phyloP scores from a whole-genome alignment of 345 rosid genomes.

The Sisymbrium altissimum region DNA sequence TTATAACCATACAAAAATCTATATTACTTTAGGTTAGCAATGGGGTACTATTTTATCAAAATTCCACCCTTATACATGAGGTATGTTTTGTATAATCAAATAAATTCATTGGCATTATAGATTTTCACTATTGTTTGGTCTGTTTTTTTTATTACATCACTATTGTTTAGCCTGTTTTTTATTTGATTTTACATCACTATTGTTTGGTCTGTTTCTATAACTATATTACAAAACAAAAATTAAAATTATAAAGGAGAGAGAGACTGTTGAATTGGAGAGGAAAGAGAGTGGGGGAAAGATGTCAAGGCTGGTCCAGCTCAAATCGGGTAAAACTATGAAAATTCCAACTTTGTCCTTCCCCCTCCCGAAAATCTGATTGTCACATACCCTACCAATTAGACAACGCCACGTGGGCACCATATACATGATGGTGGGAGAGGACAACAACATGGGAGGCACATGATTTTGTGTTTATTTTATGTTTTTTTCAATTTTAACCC shows the following conservation, averaged over 20 bases:
- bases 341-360: slow-evolving; percentile 22
- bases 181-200: not conserved
- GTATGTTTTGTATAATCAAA: too few species aligned
- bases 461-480: slow-evolving; percentile 34
- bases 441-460: slow-evolving; percentile 35
- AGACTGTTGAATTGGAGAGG: slow-evolving; percentile 21
- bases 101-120: too few species aligned
- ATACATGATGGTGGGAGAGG: slow-evolving; percentile 33
- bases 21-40: too few species aligned
- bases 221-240: not conserved
- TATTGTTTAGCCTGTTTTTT: not conserved
- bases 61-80: too few species aligned
- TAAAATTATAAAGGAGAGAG: not conserved
- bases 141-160: not conserved
- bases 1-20: too few species aligned
- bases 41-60: too few species aligned
- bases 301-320: slow-evolving; percentile 51
- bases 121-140: slow-evolving; percentile 3
- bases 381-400: slow-evolving; percentile 26
- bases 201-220: slow-evolving; percentile 6
- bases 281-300: slow-evolving; percentile 21
- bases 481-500: slow-evolving; percentile 1
- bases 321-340: slow-evolving; percentile 12
- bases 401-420: slow-evolving; percentile 26
- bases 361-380: slow-evolving; percentile 18